Percentiles rank a stretch among this genome's conserved stretches.
Conservation (phyloP, 1,284 basidiomycete genomes). For the Rhizoctonia solani region DNA sequence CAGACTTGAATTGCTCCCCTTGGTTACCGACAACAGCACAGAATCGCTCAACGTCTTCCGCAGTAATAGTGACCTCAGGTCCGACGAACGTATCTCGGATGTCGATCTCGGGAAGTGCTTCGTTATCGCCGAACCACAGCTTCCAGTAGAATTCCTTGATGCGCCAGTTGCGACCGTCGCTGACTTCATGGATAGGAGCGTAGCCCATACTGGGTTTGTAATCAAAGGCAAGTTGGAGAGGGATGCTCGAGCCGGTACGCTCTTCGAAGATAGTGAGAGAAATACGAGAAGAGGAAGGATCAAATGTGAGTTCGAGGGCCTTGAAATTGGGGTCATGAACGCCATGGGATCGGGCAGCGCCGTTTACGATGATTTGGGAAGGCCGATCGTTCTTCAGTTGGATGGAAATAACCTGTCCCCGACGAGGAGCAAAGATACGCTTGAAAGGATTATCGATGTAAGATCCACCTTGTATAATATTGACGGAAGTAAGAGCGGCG, state of each 20-base stretch:
- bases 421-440: conserved; percentile 83
- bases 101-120: conserved; percentile 72
- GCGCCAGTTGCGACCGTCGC: conserved; percentile 80
- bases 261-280: conserved; percentile 84
- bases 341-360: conserved; percentile 81
- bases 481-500: conserved; percentile 81
- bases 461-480: conserved; percentile 79
- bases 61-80: conserved; percentile 79
- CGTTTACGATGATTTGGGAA: conserved; percentile 65
- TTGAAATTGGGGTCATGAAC: conserved; percentile 77
- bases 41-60: conserved; percentile 81
- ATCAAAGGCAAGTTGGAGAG: conserved; percentile 79
- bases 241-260: conserved; percentile 74
- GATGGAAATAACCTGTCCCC: conserved; percentile 68
- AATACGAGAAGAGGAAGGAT: conserved; percentile 62
- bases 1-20: conserved; percentile 85
- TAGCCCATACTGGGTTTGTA: conserved; percentile 90
- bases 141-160: conserved; percentile 99
- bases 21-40: conserved; percentile 94
- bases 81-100: conserved; percentile 80
- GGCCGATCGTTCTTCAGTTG: conserved; percentile 53
- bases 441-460: conserved; percentile 91
- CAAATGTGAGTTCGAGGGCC: conserved; percentile 76
- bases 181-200: conserved; percentile 92
- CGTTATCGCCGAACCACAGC: conserved; percentile 90